A percentile compares a stretch with the other conserved stretches of the same genome.
Conservation (phyloP, 1,284 basidiomycete species). For the Sphaerobolus stellatus region DNA sequence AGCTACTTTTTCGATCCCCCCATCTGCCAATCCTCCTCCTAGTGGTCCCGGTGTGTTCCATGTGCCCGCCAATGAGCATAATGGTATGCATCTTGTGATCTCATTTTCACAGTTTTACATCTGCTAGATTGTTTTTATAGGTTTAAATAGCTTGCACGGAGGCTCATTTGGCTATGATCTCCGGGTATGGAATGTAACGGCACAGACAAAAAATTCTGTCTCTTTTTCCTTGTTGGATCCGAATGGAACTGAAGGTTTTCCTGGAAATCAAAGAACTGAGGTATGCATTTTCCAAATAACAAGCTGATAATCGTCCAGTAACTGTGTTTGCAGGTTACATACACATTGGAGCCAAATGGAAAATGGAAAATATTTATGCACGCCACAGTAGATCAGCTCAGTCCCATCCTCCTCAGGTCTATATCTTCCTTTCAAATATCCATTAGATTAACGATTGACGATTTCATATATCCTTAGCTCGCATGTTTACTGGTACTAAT, state of each 20-base stretch:
- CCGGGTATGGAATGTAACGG: conserved; percentile 37
- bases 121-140: conserved; percentile 8
- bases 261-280: conserved; percentile 41
- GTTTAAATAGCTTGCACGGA: conserved; percentile 41
- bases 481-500: conserved; percentile 24
- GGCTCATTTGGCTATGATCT: conserved; percentile 45
- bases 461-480: conserved; percentile 7
- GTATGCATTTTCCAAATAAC: conserved; percentile 25
- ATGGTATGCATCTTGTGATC: conserved; percentile 26
- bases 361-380: conserved; percentile 44
- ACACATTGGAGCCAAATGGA: conserved; percentile 37
- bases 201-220: conserved; percentile 33
- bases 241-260: conserved; percentile 46
- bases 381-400: conserved; percentile 38
- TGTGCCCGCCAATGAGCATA: conserved; percentile 44
- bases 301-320: not conserved
- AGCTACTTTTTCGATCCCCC: conserved; percentile 44
- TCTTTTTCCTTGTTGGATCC: conserved; percentile 43
- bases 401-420: conserved; percentile 45
- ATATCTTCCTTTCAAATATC: not conserved
- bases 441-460: not conserved
- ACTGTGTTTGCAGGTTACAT: conserved; percentile 30
- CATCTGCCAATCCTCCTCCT: conserved; percentile 41
- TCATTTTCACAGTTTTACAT: not conserved
- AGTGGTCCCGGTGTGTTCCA: conserved; percentile 37